Evolutionary conservation across 2,329 filamentous ascomycete species (phyloP).

Genomic region (Trichoderma harzianum): DNA sequence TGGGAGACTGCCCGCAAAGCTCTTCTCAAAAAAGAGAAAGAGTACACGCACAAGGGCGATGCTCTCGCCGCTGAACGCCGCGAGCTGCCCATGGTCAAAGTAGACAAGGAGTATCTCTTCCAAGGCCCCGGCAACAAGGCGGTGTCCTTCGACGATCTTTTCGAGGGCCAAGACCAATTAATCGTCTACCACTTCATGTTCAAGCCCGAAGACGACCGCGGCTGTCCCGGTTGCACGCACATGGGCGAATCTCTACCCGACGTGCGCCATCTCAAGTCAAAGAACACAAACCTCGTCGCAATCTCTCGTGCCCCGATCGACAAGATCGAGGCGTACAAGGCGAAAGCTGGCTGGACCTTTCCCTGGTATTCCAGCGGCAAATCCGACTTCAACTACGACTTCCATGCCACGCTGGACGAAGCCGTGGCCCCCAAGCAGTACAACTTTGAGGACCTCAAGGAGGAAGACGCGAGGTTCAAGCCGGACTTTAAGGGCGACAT

Average conservation of each 20-base stretch:
- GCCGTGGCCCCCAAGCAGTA: constrained; percentile 26
- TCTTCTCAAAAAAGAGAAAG: constrained; percentile 36
- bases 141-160: constrained; percentile 31
- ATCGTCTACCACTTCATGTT: constrained; percentile 49
- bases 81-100: constrained; percentile 39
- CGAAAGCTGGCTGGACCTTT: constrained; percentile 39
- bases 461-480: constrained; percentile 29
- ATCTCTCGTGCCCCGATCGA: constrained; percentile 38
- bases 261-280: constrained; percentile 35
- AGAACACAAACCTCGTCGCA: constrained; percentile 38
- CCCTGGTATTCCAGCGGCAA: constrained; percentile 39
- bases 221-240: constrained; percentile 39
- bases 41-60: constrained; percentile 29
- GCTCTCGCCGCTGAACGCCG: constrained; percentile 31
- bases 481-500: constrained; percentile 31
- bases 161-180: constrained; percentile 34
- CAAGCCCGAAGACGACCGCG: constrained; percentile 31
- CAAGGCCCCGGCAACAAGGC: constrained; percentile 27
- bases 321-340: constrained; percentile 36
- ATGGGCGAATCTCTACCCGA: constrained; percentile 38
- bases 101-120: constrained; percentile 37
- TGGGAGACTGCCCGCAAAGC: constrained; percentile 34
- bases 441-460: constrained; percentile 27
- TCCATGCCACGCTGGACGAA: constrained; percentile 35
- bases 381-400: constrained; percentile 40